Evolutionary conservation across 2,329 filamentous ascomycete genomes (phyloP), one percentile per base, ranked within the genome.

Genomic region (Magnaporthiopsis rhizophila): DNA sequence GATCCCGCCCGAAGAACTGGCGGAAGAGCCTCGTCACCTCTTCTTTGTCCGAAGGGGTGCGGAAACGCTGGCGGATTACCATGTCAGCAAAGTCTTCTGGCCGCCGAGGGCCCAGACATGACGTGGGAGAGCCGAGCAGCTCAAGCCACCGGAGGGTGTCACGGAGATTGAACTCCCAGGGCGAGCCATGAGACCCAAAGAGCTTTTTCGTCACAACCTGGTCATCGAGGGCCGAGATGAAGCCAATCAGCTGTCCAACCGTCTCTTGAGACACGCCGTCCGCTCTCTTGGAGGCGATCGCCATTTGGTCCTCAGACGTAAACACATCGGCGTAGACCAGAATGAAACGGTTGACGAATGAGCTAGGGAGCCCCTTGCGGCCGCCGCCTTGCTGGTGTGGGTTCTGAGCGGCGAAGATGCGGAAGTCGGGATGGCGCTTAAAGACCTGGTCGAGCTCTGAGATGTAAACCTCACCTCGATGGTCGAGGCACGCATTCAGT

Each of bases 341-440:
- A 53, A 96, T 95, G 74, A 99, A 99, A 59, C 96, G 90, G 74
- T 99, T 98, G 67, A 99, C 95, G 71, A 99, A 99, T 0, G 95
- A 98, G 65, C 90, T 90, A 1, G 95, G 95, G 50, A 99, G 80
- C 56, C 95, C 95, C 76, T 99, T 99, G 69, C 95, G 86, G 12
- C 95, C 95, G 67, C 95, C 94, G 65, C 95, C 95, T 76, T 99
- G 95, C 71, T 97, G 92, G 76, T 99, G 95, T 11, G 95, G 95
- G 73, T 99, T 99, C 74, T 99, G 95, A 0, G 95, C 93, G 18
- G 96, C 95, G 72, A 99, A 99, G 0, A 99, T 85, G n/a, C 90
- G 87, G 76, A 99, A 99, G 67, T 93, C 82, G 0, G 89, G 88
- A 73, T 99, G 94, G 30, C 92, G 87, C 70, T 89, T 89, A 77